Conservation (phyloP, 2,329 filamentous ascomycete species). For the Venturia pyrina region DNA sequence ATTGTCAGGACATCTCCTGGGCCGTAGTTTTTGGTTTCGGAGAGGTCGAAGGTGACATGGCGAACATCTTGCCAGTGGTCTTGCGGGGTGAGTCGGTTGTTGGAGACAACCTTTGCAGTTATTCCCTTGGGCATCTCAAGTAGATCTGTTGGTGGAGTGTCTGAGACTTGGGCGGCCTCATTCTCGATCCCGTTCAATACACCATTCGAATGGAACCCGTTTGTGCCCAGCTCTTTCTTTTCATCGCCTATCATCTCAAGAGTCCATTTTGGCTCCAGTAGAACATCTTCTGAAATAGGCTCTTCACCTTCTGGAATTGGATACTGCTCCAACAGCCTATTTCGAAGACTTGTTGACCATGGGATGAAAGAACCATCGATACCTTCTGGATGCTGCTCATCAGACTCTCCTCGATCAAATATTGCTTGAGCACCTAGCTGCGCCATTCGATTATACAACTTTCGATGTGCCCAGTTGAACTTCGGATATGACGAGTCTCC, state of each 20-base stretch:
- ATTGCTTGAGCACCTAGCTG: conserved; percentile 75
- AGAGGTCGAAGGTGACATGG: conserved; percentile 52
- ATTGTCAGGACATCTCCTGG: conserved; percentile 77
- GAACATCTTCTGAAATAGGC: conserved; percentile 63
- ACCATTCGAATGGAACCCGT: neutral
- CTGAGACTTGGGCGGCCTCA: neutral
- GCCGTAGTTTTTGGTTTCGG: conserved; percentile 36
- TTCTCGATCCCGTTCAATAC: neutral
- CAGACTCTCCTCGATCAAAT: conserved; percentile 72
- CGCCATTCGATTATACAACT: conserved; percentile 71
- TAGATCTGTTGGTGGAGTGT: conserved; percentile 30
- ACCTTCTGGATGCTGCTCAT: conserved; percentile 88
- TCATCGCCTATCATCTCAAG: conserved; percentile 30
- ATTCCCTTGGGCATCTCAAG: conserved; percentile 50
- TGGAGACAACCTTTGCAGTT: conserved; percentile 50
- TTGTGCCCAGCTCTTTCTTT: neutral
- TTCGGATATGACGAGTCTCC: conserved; percentile 93
- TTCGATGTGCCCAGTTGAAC: conserved; percentile 89
- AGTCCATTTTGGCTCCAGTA: conserved; percentile 66
- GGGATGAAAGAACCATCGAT: conserved; percentile 73
- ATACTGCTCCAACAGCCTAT: conserved; percentile 54
- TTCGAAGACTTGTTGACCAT: conserved; percentile 62
- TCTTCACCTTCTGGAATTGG: conserved; percentile 57
- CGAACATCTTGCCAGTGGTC: conserved; percentile 93
- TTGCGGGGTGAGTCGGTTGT: conserved; percentile 61